Percentiles rank a stretch among this genome's conserved stretches.
These are phyloP conservation scores for Penicillium pancosmium DNA, from an alignment of 495 filamentous ascomycete species.

Conservation along the genomic window DNA sequence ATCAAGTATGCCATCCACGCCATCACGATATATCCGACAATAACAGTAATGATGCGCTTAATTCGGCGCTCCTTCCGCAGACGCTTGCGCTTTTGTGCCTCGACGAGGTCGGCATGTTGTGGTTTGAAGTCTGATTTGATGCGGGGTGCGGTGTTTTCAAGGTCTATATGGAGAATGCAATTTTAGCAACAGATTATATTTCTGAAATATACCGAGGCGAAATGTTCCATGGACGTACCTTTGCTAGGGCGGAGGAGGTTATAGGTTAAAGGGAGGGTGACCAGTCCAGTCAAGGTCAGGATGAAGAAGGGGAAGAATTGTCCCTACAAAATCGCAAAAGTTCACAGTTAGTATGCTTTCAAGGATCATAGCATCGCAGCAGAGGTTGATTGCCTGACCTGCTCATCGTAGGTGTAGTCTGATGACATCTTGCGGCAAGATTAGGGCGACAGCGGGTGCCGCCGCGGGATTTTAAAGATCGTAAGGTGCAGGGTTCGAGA, in stretches of 20 bases:
- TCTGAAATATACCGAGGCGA: not conserved
- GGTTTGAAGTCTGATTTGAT: constrained; percentile 80
- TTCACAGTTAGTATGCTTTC: constrained; percentile 10
- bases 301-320: constrained; percentile 99
- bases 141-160: constrained; percentile 66
- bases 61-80: constrained; percentile 86
- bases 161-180: constrained; percentile 41
- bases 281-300: constrained; percentile 81
- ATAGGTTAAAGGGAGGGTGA: constrained; percentile 91
- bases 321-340: constrained; percentile 54
- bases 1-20: constrained; percentile 94
- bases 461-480: constrained; percentile 33
- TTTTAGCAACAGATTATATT: not conserved
- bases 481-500: constrained; percentile 21
- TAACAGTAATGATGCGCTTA: constrained; percentile 79
- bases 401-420: constrained; percentile 97
- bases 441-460: constrained; percentile 47
- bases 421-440: constrained; percentile 73
- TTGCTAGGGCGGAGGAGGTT: constrained; percentile 77
- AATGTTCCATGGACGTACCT: constrained; percentile 47
- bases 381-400: constrained; percentile 51
- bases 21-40: constrained; percentile 81
- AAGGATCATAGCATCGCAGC: not conserved
- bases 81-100: constrained; percentile 82
- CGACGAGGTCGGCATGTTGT: constrained; percentile 79